Conservation (phyloP, 352 stramenopile genomes). For the Phytophthora rubi region DNA sequence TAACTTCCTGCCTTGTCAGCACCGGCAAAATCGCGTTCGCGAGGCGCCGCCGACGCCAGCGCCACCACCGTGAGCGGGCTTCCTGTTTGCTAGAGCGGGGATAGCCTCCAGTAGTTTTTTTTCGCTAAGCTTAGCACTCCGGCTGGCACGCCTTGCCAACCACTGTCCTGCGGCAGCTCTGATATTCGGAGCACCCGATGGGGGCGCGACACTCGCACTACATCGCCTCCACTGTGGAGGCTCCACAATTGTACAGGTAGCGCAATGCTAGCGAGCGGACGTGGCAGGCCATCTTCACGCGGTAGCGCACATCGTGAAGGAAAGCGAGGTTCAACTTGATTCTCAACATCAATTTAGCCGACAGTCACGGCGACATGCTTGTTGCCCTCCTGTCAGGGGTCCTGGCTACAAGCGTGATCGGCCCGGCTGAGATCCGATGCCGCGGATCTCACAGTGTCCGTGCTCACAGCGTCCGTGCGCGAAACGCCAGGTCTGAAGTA, state of each 20-base stretch:
- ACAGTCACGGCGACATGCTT: neutral
- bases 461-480: neutral
- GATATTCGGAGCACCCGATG: conserved; percentile 10
- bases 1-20: neutral
- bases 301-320: conserved; percentile 3
- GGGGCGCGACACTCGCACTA: neutral
- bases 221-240: conserved; percentile 2
- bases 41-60: conserved; percentile 2
- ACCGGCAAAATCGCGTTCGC: conserved; percentile 25
- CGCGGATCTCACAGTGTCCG: neutral
- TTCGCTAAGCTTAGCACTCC: neutral
- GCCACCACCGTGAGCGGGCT: conserved; percentile 1
- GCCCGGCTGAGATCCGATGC: neutral
- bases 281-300: conserved; percentile 24
- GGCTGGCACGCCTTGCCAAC: neutral
- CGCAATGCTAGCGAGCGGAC: conserved; percentile 18
- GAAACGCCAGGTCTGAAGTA: no score
- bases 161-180: neutral
- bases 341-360: neutral
- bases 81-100: conserved; percentile 4
- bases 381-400: neutral
- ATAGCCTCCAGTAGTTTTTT: no score
- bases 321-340: conserved; percentile 21
- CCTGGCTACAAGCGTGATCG: neutral
- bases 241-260: no score